Evolutionary conservation across 1,284 basidiomycete genomes (phyloP), one percentile per base, ranked within the genome.

Genomic region (Coniferiporia weirii): DNA sequence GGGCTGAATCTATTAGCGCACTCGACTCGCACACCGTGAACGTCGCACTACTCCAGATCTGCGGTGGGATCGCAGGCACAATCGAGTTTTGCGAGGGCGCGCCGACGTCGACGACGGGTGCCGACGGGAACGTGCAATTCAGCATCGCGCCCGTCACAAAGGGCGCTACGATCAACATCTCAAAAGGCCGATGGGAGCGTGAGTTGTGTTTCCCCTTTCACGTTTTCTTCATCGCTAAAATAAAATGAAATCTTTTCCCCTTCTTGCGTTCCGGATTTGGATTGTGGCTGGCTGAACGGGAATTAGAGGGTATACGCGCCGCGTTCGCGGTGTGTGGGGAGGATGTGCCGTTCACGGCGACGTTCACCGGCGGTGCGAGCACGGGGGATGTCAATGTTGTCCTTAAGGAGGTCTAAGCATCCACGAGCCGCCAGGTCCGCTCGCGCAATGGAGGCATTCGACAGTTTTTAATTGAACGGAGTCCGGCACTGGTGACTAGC

Each of bases 161-260:
- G 46, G 69, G 69, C 43, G 70, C 67, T 48, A 65, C 63, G 22
- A 70, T 72, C 63, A 70, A 69, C 63, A 68, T 72, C 61, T 67
- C 65, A 46, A 72, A 72, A 66, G 70, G 70, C n/a, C 70, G 70
- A 47, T 72, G 70, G 70, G 70, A 72, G 62, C 70, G 58, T 61
- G 61, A 47, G 56, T 13, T 34, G 8, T 22, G 7, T 34, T 34
- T 32, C 27, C 47, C 12, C 10, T 19, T 49, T 19, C 9, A 15
- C 19, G 12, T 13, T 19, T 10, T 2, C 40, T 43, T n/a, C 40
- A n/a, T 12, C 40, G 40, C 47, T 49, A 13, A 49, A 49, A 13
- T 27, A 5, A 27, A 27, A 27, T 27, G 27, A 27, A 27, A 32
- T 49, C 27, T 49, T 10, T 10, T 20, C 17, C 10, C 12, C 13